Evolutionary conservation across 2,329 filamentous ascomycete genomes (phyloP).

Genomic region (Penicillium sp.): DNA sequence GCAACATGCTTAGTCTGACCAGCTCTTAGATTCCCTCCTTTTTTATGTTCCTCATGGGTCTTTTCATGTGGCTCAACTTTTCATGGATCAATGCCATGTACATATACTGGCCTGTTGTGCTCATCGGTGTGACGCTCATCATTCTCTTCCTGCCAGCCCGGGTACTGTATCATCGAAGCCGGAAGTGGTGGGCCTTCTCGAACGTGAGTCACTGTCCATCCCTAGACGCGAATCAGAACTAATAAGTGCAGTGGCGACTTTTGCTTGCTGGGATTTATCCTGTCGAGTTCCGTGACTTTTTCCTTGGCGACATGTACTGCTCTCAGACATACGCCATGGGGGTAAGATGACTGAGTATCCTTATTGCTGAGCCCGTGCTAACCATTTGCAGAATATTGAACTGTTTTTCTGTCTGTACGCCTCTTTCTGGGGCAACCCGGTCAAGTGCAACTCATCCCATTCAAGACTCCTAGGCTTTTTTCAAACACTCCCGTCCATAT

Average conservation of each 20-base stretch:
- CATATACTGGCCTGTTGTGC: slow-evolving; percentile 79
- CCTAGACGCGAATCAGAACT: background rate
- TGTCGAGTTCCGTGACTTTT: slow-evolving; percentile 96
- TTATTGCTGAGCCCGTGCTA: slow-evolving; percentile 13
- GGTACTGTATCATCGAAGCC: slow-evolving; percentile 69
- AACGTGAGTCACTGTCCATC: slow-evolving; percentile 58
- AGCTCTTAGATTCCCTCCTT: slow-evolving; percentile 68
- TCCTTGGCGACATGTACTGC: slow-evolving; percentile 95
- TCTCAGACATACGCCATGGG: slow-evolving; percentile 87
- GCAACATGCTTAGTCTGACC: slow-evolving; percentile 15
- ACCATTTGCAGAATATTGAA: slow-evolving; percentile 67
- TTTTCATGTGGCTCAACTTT: slow-evolving; percentile 90
- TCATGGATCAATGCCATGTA: slow-evolving; percentile 67
- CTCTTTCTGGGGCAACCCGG: slow-evolving; percentile 68
- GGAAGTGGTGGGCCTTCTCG: slow-evolving; percentile 86
- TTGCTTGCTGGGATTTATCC: slow-evolving; percentile 82
- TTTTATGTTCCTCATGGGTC: slow-evolving; percentile 69
- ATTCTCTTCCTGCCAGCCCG: slow-evolving; percentile 75
- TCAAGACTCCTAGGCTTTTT: slow-evolving; percentile 86
- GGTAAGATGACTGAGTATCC: slow-evolving; percentile 51
- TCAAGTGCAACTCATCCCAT: slow-evolving; percentile 78
- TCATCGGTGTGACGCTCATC: slow-evolving; percentile 65
- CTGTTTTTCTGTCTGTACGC: slow-evolving; percentile 94
- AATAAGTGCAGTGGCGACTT: slow-evolving; percentile 67
- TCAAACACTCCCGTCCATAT: slow-evolving; percentile 75